Evolutionary conservation across 148 eudicot species (phyloP).

Genomic region (Rhododendron vialii): DNA sequence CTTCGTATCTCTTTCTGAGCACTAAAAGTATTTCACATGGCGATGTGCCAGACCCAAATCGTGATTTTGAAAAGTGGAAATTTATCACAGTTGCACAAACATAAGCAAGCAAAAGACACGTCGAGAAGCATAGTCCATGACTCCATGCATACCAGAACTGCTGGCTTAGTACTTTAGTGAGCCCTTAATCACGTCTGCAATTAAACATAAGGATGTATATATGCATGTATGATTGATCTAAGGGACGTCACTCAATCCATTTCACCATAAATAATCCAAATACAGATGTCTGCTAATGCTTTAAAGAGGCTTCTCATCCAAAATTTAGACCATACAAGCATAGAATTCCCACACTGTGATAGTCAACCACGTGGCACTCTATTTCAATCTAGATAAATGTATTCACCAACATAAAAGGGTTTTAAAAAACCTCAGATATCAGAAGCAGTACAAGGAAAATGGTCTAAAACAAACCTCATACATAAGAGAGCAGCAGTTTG

Average conservation of each 20-base stretch:
- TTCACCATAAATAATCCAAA: not conserved
- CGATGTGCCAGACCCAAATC: not conserved
- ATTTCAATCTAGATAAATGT: not conserved
- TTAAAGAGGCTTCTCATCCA: not conserved
- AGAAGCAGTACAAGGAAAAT: not conserved
- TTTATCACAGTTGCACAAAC: not conserved
- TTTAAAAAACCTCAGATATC: not conserved
- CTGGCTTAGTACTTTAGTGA: not conserved
- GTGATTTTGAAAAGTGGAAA: not conserved
- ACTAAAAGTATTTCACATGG: not conserved
- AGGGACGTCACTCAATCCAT: not conserved
- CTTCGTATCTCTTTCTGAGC: too few species aligned
- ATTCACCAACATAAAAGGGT: not conserved
- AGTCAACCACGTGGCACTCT: not conserved
- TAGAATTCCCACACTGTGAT: not conserved
- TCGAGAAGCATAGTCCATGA: not conserved
- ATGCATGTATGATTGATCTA: not conserved
- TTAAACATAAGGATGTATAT: not conserved
- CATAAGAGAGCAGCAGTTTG: slow-evolving; percentile 36
- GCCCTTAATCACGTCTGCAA: not conserved
- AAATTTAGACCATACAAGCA: not conserved
- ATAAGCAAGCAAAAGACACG: not conserved
- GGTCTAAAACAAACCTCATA: slow-evolving; percentile 25
- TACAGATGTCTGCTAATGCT: not conserved
- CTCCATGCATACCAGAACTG: not conserved